Percentiles rank a stretch among this genome's conserved stretches.
phyloP scores from a whole-genome alignment of 1,284 basidiomycete species.

The Schizophyllum amplum region DNA sequence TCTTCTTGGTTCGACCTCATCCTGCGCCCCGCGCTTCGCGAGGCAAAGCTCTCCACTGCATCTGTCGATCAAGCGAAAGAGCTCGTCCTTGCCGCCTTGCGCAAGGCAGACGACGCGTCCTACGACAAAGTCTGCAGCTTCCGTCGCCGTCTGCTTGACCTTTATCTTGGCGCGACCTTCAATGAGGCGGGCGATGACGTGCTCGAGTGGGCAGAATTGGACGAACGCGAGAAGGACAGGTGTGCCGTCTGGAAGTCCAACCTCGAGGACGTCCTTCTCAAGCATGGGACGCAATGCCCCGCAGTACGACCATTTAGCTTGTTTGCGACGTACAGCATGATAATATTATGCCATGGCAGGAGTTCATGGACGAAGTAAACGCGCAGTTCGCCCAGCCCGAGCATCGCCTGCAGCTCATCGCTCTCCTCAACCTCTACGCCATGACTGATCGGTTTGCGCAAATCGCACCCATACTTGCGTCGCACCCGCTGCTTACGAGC shows the following conservation, averaged over 20 bases:
- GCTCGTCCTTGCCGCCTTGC: conserved; percentile 54
- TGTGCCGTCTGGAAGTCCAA: conserved; percentile 65
- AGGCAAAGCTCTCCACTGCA: conserved; percentile 52
- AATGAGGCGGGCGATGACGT: conserved; percentile 69
- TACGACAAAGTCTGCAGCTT: conserved; percentile 51
- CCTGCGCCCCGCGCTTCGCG: conserved; percentile 64
- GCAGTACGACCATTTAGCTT: conserved; percentile 36
- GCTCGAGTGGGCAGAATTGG: conserved; percentile 62
- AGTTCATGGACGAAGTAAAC: conserved; percentile 57
- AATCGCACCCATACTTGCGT: conserved; percentile 43
- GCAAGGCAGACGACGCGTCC: conserved; percentile 33
- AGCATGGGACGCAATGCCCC: conserved; percentile 51
- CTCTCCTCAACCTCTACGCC: conserved; percentile 52
- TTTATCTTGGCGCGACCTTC: conserved; percentile 67
- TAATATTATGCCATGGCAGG: conserved; percentile 29
- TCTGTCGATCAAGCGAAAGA: conserved; percentile 63
- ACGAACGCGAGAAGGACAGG: conserved; percentile 49
- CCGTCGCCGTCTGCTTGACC: conserved; percentile 56
- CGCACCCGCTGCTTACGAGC: conserved; percentile 53
- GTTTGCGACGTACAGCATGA: conserved; percentile 11
- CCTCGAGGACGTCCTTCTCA: conserved; percentile 63
- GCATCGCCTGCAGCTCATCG: conserved; percentile 59
- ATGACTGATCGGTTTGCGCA: conserved; percentile 44
- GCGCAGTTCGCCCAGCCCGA: conserved; percentile 49
- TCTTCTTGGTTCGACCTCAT: conserved; percentile 73